A percentile compares a stretch with the other conserved stretches of the same genome.
Conservation (phyloP, 257 asterid species). For the Fraxinus pennsylvanica region DNA sequence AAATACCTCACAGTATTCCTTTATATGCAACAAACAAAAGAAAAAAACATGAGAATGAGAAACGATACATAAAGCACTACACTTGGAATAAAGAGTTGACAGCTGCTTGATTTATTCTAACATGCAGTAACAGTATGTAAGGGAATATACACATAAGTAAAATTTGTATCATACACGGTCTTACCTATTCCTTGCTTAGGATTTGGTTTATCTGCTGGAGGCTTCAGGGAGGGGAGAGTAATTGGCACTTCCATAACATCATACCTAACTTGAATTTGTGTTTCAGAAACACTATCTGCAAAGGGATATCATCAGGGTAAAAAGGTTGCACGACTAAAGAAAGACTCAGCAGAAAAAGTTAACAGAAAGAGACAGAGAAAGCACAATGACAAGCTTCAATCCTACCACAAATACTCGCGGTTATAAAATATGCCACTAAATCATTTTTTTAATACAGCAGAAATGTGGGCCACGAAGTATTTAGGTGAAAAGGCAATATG, state of each 20-base stretch:
- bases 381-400: neutral
- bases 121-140: neutral
- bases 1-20: neutral
- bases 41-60: neutral
- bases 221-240: constrained; percentile 81
- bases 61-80: neutral
- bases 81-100: neutral
- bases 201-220: constrained; percentile 92
- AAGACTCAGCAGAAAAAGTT: neutral
- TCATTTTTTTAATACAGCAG: neutral
- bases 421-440: neutral
- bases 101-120: neutral
- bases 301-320: constrained; percentile 9
- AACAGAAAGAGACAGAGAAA: neutral
- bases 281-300: constrained; percentile 69
- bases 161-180: constrained; percentile 26
- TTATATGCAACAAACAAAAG: neutral
- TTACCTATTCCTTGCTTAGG: constrained; percentile 96
- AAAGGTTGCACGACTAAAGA: constrained; percentile 7
- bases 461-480: neutral
- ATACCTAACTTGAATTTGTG: constrained; percentile 67
- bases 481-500: neutral
- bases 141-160: neutral
- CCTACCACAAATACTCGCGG: neutral
- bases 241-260: constrained; percentile 86